Conservation (phyloP, 768 basidiomycete species). For the Polyporus arcularius region DNA sequence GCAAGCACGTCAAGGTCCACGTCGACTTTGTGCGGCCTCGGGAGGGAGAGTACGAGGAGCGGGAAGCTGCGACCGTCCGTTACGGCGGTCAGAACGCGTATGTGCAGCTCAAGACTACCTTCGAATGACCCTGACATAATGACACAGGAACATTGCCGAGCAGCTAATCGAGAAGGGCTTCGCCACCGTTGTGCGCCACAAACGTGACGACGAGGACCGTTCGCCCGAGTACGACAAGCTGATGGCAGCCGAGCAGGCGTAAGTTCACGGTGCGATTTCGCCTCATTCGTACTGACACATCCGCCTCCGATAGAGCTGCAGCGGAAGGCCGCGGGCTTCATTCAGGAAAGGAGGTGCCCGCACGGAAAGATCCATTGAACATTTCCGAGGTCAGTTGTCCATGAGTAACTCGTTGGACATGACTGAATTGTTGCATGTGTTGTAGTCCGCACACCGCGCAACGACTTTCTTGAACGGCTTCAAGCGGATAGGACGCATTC, state of each 20-base stretch:
- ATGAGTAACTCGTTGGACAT: slow-evolving; percentile 5
- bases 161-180: slow-evolving; percentile 93
- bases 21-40: slow-evolving; percentile 90
- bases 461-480: slow-evolving; percentile 87
- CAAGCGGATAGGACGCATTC: slow-evolving; percentile 83
- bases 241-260: slow-evolving; percentile 93
- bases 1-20: slow-evolving; percentile 79
- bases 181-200: slow-evolving; percentile 87
- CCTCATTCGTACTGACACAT: slow-evolving; percentile 6
- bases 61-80: slow-evolving; percentile 88
- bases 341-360: slow-evolving; percentile 84
- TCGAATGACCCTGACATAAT: not conserved
- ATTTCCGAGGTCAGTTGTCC: slow-evolving; percentile 82
- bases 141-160: slow-evolving; percentile 83
- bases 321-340: slow-evolving; percentile 84
- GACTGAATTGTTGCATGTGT: not conserved
- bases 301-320: slow-evolving; percentile 56
- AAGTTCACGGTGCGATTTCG: slow-evolving; percentile 32
- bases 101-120: slow-evolving; percentile 29
- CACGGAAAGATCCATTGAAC: slow-evolving; percentile 82
- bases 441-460: slow-evolving; percentile 52
- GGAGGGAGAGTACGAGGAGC: slow-evolving; percentile 92
- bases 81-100: slow-evolving; percentile 82
- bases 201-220: slow-evolving; percentile 92
- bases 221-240: slow-evolving; percentile 96